Evolutionary conservation across 495 filamentous ascomycete species (phyloP).

Genomic region (Sordaria brevicollis): DNA sequence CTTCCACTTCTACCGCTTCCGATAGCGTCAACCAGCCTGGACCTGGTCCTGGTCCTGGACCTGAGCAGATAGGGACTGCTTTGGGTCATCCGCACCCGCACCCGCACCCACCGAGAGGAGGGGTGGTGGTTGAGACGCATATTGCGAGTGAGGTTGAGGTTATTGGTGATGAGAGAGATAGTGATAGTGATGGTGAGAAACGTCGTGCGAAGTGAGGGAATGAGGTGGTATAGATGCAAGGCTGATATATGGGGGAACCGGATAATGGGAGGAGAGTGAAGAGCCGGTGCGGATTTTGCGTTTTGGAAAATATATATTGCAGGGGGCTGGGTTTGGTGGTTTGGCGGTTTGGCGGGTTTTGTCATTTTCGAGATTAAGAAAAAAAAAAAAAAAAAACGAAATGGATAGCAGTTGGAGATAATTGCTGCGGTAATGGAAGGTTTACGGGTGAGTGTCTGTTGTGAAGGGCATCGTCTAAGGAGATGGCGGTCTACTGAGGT

Average conservation of each 20-base stretch:
- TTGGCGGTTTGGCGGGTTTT: neutral
- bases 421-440: too few relatives aligned
- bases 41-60: too few relatives aligned
- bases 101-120: neutral
- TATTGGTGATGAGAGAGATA: neutral
- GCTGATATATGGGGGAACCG: neutral
- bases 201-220: too few relatives aligned
- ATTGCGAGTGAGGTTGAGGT: neutral
- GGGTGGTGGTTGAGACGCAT: constrained; percentile 7
- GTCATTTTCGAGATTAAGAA: too few relatives aligned
- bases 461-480: neutral
- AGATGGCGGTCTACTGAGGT: neutral
- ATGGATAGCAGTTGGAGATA: too few relatives aligned
- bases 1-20: neutral
- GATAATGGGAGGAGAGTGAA: neutral
- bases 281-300: too few relatives aligned
- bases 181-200: neutral
- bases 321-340: neutral
- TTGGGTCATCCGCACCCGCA: neutral
- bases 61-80: neutral
- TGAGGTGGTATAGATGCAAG: neutral
- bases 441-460: neutral
- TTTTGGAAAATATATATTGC: neutral
- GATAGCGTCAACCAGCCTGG: neutral
- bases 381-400: too few relatives aligned